phyloP scores from a whole-genome alignment of 2,329 filamentous ascomycete genomes.

The Fusarium bactridioides region DNA sequence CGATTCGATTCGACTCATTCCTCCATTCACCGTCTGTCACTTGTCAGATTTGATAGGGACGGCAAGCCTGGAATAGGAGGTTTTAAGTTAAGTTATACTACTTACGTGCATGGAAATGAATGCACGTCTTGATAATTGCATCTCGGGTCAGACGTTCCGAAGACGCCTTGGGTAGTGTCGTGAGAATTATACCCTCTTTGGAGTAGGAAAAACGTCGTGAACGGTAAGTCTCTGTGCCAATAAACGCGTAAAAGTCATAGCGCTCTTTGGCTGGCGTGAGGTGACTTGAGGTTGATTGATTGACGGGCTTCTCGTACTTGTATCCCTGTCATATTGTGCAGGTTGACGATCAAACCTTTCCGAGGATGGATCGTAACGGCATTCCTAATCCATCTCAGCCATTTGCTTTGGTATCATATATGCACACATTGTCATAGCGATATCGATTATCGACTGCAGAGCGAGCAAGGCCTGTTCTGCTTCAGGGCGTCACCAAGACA shows the following conservation, averaged over 20 bases:
- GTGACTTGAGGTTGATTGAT: not conserved
- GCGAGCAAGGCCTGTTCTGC: not conserved
- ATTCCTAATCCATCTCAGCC: not conserved
- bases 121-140: not conserved
- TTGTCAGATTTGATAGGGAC: conserved; percentile 18
- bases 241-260: not conserved
- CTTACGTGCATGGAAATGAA: conserved; percentile 5
- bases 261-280: conserved; percentile 1
- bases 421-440: conserved; percentile 4
- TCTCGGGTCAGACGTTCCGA: not conserved
- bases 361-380: not conserved
- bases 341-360: conserved; percentile 5
- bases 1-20: not conserved
- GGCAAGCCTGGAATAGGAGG: not conserved
- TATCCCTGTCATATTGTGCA: conserved; percentile 11
- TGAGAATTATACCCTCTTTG: not conserved
- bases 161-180: not conserved
- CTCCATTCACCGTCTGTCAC: conserved; percentile 9
- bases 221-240: not conserved
- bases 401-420: not conserved
- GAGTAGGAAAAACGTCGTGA: not conserved
- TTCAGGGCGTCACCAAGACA: not conserved
- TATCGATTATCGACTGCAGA: not conserved
- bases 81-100: not conserved
- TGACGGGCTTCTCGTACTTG: not conserved